phyloP scores from a whole-genome alignment of 2,329 filamentous ascomycete genomes.

The Zasmidium angulare region DNA sequence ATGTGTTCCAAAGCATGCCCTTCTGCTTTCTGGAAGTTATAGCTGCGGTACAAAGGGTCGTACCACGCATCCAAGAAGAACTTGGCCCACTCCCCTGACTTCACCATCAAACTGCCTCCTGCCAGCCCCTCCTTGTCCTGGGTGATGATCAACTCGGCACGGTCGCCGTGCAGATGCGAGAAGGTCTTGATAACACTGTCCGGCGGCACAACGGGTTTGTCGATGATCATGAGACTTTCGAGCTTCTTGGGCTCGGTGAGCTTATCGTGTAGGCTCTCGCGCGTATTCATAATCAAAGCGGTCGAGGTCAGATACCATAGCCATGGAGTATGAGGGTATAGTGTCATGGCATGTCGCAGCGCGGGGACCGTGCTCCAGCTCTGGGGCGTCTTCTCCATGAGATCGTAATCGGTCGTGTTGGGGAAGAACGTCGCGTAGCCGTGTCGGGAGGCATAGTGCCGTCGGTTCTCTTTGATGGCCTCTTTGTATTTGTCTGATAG shows the following conservation, averaged over 20 bases:
- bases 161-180: slow-evolving; percentile 70
- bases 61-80: slow-evolving; percentile 96
- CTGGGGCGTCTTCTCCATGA: slow-evolving; percentile 56
- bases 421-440: slow-evolving; percentile 87
- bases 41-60: slow-evolving; percentile 86
- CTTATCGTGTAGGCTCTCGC: slow-evolving; percentile 66
- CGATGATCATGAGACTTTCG: slow-evolving; percentile 77
- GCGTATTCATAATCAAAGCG: slow-evolving; percentile 83
- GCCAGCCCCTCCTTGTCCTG: slow-evolving; percentile 81
- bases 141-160: slow-evolving; percentile 78
- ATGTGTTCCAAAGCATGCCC: slow-evolving; percentile 75
- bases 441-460: slow-evolving; percentile 80
- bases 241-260: slow-evolving; percentile 68
- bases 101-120: slow-evolving; percentile 74
- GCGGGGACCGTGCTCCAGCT: slow-evolving; percentile 81
- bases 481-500: slow-evolving; percentile 67
- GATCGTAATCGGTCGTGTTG: slow-evolving; percentile 71
- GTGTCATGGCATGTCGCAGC: slow-evolving; percentile 81
- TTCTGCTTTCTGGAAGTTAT: slow-evolving; percentile 96
- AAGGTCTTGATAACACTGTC: slow-evolving; percentile 98
- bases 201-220: slow-evolving; percentile 84
- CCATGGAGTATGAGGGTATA: slow-evolving; percentile 72
- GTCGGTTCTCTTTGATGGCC: slow-evolving; percentile 76
- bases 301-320: slow-evolving; percentile 87
- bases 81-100: slow-evolving; percentile 84